These are phyloP conservation scores for Ophiostoma novo-ulmi DNA, from an alignment of 2,329 filamentous ascomycete species.

Conservation along the genomic window DNA sequence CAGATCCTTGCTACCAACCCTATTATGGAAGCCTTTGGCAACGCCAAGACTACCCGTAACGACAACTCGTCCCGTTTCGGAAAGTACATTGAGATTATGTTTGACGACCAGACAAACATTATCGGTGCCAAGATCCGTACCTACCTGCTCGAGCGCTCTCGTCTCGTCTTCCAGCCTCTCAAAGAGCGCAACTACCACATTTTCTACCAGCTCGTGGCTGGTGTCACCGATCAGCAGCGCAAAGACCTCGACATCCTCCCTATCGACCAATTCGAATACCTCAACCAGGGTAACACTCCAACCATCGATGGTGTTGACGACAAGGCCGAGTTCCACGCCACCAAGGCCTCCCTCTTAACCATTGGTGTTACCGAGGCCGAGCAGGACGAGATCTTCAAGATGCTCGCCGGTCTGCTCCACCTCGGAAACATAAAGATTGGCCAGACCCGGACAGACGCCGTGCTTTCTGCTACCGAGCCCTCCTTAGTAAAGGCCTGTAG, in stretches of 20 bases:
- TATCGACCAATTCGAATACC: conserved; percentile 87
- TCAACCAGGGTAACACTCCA: conserved; percentile 90
- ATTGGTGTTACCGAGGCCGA: conserved; percentile 74
- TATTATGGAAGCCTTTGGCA: conserved; percentile 99
- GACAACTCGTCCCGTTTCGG: conserved; percentile 98
- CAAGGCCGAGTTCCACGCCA: conserved; percentile 86
- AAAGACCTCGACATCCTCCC: conserved; percentile 73
- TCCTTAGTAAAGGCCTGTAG: conserved; percentile 74
- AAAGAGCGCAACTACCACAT: conserved; percentile 99
- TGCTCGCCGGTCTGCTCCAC: conserved; percentile 86
- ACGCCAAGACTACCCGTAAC: conserved; percentile 98
- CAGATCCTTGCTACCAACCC: conserved; percentile 97
- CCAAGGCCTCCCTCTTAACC: conserved; percentile 76
- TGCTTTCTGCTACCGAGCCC: conserved; percentile 73
- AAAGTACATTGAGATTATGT: conserved; percentile 99
- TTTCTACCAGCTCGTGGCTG: conserved; percentile 94
- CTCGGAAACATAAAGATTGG: conserved; percentile 96
- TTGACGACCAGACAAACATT: conserved; percentile 89
- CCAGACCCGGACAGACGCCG: conserved; percentile 81
- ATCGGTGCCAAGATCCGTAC: conserved; percentile 97
- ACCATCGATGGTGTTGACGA: conserved; percentile 93
- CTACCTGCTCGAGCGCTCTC: conserved; percentile 89
- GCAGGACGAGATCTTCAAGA: conserved; percentile 80
- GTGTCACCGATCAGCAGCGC: conserved; percentile 77
- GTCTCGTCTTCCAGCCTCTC: conserved; percentile 92